These are phyloP conservation scores for Aspergillus campestris DNA, from an alignment of 495 filamentous ascomycete species.

Conservation along the genomic window DNA sequence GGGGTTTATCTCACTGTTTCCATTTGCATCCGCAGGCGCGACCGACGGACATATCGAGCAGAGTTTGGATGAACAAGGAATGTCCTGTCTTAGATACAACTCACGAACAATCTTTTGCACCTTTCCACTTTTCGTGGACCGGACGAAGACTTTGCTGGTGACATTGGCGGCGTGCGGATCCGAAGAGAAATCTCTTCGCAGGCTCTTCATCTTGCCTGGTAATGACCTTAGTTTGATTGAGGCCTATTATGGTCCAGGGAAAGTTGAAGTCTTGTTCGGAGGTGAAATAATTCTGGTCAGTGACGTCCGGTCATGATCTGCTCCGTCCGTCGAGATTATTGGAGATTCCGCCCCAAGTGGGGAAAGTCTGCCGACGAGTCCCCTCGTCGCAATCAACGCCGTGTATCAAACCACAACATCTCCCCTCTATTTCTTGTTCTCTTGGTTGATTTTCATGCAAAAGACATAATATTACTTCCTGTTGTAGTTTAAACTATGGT, in stretches of 20 bases:
- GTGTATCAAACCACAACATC: not conserved
- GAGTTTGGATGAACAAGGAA: constrained; percentile 90
- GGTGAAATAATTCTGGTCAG: constrained; percentile 2
- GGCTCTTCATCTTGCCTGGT: constrained; percentile 66
- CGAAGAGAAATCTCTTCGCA: constrained; percentile 63
- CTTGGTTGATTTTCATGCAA: not conserved
- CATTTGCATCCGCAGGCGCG: constrained; percentile 69
- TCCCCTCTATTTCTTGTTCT: not conserved
- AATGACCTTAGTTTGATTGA: constrained; percentile 9
- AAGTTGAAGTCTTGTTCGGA: constrained; percentile 14
- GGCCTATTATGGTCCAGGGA: constrained; percentile 9
- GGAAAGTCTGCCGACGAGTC: constrained; percentile 16
- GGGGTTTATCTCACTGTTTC: constrained; percentile 48
- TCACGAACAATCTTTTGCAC: constrained; percentile 98
- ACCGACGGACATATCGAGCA: constrained; percentile 63
- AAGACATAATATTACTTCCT: not conserved
- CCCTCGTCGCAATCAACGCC: not conserved
- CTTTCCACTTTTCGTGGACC: constrained; percentile 89
- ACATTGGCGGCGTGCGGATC: constrained; percentile 69
- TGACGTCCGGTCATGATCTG: constrained; percentile 9
- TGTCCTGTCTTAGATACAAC: constrained; percentile 90
- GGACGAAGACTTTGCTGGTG: constrained; percentile 84
- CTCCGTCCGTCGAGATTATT: constrained; percentile 7
- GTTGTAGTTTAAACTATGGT: constrained; percentile 18
- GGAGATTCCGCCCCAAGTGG: constrained; percentile 10